These are phyloP conservation scores for Phytophthora tubulina DNA, from an alignment of 352 stramenopile genomes.

Conservation along the genomic window DNA sequence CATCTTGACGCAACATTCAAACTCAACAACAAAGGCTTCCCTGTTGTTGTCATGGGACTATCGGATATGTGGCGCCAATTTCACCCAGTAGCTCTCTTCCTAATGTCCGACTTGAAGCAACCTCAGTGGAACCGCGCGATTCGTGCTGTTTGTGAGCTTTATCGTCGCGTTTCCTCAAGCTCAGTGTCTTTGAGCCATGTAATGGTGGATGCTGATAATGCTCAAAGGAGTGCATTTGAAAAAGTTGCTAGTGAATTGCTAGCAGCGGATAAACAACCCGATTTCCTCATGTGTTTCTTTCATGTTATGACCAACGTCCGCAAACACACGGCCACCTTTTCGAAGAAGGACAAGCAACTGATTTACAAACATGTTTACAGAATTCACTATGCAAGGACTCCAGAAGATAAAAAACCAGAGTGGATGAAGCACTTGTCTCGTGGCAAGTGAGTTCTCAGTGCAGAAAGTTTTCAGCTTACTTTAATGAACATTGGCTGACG, in stretches of 20 bases:
- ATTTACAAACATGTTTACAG: not conserved
- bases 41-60: not conserved
- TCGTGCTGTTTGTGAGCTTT: not conserved
- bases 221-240: not conserved
- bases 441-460: not conserved
- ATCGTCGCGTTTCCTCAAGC: not conserved
- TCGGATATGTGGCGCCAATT: slow-evolving; percentile 9
- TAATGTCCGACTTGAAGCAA: not conserved
- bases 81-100: not conserved
- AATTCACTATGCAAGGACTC: not conserved
- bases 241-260: not conserved
- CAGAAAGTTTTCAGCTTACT: not conserved
- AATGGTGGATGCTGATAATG: not conserved
- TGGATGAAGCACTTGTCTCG: not conserved
- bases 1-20: slow-evolving; percentile 13
- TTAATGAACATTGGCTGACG: not conserved
- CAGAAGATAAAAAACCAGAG: not conserved
- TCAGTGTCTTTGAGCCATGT: not conserved
- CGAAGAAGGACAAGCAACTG: not conserved
- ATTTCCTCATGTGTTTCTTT: not conserved
- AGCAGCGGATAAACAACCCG: not conserved
- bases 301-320: not conserved
- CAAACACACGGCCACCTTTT: not conserved
- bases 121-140: not conserved
- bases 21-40: not conserved